Evolutionary conservation across 225 moss, liverwort and hornwort species (phyloP), one percentile per base, ranked within the genome.

Genomic region (Climacium dendroides): DNA sequence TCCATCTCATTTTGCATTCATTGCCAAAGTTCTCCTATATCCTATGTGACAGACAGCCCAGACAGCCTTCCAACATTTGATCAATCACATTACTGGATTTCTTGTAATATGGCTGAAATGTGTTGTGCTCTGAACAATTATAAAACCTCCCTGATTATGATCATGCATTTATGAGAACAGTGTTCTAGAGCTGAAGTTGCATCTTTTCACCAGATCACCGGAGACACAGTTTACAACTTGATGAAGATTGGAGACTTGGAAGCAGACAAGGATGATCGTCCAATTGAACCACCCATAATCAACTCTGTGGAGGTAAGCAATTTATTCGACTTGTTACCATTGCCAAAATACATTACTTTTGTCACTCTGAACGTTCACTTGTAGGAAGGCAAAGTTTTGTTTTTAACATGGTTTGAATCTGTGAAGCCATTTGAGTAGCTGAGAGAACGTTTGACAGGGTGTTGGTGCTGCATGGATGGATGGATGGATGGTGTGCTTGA

Each of bases 191-290:
- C 60, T 85, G 71, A 90, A 84, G 61, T 82, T 29, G 82, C 87
- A 59, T 85, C 47, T 83, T 76, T 70, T 60, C 41, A 43, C 62
- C 94, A 97, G 96, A 95, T 99, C 85, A 99, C 99, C n/a, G 99
- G 99, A 84, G 97, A 97, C 63, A 95, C 99, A 80, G 91, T 99
- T 52, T 99, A 95, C 96, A 99, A 99, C 81, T 88, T 99, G 87
- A 89, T 99, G 87, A 96, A 97, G 82, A 94, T 99, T 81, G 97
- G 95, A 70, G 99, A 99, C 75, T 89, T 96, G 81, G 95, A 97
- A 92, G 91, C 95, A 67, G 97, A 94, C 85, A 89, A 91, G 50
- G 94, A 99, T 47, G 99, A 99, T 87, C 94, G 99, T 86, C 99
- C 99, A 55, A 28, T 94, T 84, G 92, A 99, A 66, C 97, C 97